Conservation (phyloP, 139 green algal species). For the Chlamydomonas sphaeroides region DNA sequence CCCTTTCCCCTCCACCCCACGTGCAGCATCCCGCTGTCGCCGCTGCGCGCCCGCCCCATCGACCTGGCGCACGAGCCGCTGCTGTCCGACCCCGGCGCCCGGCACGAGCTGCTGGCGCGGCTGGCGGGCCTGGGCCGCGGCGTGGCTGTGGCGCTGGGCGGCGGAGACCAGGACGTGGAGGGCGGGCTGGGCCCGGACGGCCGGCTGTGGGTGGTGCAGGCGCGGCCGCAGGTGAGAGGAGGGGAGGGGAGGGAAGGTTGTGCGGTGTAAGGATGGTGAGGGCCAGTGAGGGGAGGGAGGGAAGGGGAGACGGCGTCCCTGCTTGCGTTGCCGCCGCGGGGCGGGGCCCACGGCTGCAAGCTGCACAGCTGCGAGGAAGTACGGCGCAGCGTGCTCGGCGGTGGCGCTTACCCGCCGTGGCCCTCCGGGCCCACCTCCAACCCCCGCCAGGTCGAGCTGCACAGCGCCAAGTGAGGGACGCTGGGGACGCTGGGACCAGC, state of each 20-base stretch:
- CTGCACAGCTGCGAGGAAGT: too few relatives aligned
- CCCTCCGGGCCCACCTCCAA: too few relatives aligned
- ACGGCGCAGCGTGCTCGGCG: too few relatives aligned
- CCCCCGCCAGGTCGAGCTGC: too few relatives aligned
- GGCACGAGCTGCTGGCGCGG: conserved; percentile 51
- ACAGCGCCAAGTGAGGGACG: too few relatives aligned
- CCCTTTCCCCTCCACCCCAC: background rate
- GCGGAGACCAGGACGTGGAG: conserved; percentile 84
- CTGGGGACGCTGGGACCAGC: too few relatives aligned
- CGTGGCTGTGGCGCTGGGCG: conserved; percentile 40
- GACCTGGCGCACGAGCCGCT: conserved; percentile 76
- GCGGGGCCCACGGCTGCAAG: too few relatives aligned
- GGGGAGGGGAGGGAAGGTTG: background rate
- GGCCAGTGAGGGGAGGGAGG: too few relatives aligned
- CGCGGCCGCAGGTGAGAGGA: background rate
- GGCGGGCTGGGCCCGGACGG: conserved; percentile 64
- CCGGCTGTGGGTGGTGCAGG: conserved; percentile 79
- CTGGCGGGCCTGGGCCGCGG: conserved; percentile 17
- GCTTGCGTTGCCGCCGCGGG: too few relatives aligned
- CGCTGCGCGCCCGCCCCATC: conserved; percentile 48
- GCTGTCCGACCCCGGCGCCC: conserved; percentile 70
- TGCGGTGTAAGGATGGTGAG: too few relatives aligned
- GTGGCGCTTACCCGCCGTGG: too few relatives aligned
- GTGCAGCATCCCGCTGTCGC: conserved; percentile 63
- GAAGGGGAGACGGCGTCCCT: too few relatives aligned